Evolutionary conservation across 2,329 filamentous ascomycete genomes (phyloP), one percentile per base, ranked within the genome.

Genomic region (Apiospora hydei): DNA sequence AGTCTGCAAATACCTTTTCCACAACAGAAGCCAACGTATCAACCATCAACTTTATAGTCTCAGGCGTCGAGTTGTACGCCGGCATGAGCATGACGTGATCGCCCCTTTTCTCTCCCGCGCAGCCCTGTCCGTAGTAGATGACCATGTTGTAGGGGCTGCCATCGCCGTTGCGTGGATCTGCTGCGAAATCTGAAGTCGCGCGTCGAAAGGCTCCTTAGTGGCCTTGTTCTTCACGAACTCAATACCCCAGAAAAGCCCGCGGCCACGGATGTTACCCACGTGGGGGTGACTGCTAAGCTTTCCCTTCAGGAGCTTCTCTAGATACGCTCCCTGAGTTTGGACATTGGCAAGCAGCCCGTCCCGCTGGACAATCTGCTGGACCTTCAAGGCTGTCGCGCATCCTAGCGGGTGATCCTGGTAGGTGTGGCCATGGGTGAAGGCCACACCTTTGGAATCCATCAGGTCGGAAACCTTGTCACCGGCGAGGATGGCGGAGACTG

Each of bases 401-500:
- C 79, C 78, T 16, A 83, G 72, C 0, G 84, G 80, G 67, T 84
- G 83, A 0, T 78, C 82, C 67, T 84, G 82, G 18, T 84, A 91
- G 0, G 89, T 91, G 70, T 91, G 88, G 0, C 89, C 89, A 74
- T 91, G 89, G 4, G 82, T 82, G 75, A 90, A 90, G 4, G 79
- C 80, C 1, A 84, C 83, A 0, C 69, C 82, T 78, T 83, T 81
- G 4, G 61, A 77, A 77, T 72, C 82, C 82, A 80, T 80, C 49
- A 72, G 83, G 53, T 88, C 80, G 24, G 88, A 82, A 4, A 93
- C 83, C n/a, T 81, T 83, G 1, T 82, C 77, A 26, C 85, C 85
- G 1, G 90, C 84, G 1, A 94, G 82, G 30, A 93, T 83, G 0
- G 85, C 91, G 0, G 91, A 89, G 10, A 93, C 84, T 0, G 90